These are phyloP conservation scores for Rasamsonia emersonii DNA, from an alignment of 2,329 filamentous ascomycete genomes.

Conservation along the genomic window DNA sequence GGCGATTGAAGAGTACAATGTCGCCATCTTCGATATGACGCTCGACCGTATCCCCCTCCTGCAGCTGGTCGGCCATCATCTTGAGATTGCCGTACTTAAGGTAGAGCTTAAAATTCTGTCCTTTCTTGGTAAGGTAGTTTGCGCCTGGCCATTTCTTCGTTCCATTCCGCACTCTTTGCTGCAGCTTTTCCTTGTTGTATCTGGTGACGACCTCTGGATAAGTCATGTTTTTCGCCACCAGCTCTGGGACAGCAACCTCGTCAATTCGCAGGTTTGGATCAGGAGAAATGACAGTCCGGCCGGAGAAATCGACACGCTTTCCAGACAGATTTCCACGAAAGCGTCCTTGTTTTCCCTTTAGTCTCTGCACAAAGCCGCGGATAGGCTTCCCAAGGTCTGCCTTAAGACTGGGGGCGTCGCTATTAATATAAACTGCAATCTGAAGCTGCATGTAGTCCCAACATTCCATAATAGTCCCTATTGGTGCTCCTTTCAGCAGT, in stretches of 20 bases:
- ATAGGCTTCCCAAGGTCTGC: constrained; percentile 80
- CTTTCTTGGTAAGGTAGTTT: constrained; percentile 68
- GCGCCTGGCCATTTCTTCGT: constrained; percentile 77
- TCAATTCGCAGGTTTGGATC: constrained; percentile 92
- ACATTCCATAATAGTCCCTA: constrained; percentile 90
- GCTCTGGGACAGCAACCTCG: constrained; percentile 80
- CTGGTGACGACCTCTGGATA: constrained; percentile 83
- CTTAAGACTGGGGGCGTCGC: constrained; percentile 87
- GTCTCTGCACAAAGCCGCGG: constrained; percentile 83
- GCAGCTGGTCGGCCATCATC: constrained; percentile 62
- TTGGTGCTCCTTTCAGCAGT: constrained; percentile 69
- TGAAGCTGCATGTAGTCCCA: constrained; percentile 97
- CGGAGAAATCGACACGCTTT: constrained; percentile 98
- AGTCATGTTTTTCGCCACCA: constrained; percentile 93
- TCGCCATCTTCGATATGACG: constrained; percentile 92
- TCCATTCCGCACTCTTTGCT: constrained; percentile 65
- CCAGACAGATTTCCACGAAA: constrained; percentile 95
- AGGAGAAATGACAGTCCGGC: constrained; percentile 92
- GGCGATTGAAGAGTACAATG: constrained; percentile 94
- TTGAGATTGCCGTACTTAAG: constrained; percentile 67
- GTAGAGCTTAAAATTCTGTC: constrained; percentile 61
- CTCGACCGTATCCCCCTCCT: constrained; percentile 82
- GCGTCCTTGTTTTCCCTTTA: constrained; percentile 95
- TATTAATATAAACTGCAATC: constrained; percentile 97
- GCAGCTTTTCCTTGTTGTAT: constrained; percentile 78